Evolutionary conservation across 164 flowering plant species (phyloP).

Genomic region (Echeveria elegans): DNA sequence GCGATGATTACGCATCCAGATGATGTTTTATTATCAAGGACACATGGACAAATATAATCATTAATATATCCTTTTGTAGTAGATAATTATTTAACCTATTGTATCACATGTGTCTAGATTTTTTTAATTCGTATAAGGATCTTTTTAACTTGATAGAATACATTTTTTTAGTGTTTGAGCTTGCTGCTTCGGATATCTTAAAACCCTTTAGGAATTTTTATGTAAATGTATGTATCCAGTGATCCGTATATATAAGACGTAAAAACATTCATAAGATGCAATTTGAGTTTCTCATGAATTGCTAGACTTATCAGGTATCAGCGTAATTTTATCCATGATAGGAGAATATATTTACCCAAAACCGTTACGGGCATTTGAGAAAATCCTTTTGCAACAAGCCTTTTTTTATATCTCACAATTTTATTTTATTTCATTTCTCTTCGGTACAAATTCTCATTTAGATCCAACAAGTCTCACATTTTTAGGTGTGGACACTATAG

Average conservation of each 20-base stretch:
- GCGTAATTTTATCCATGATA: too few relatives aligned
- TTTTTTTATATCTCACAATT: too few relatives aligned
- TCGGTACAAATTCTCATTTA: too few relatives aligned
- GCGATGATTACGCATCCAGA: too few relatives aligned
- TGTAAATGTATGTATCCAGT: not conserved
- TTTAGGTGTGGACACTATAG: too few relatives aligned
- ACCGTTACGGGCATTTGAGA: too few relatives aligned
- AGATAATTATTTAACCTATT: not conserved
- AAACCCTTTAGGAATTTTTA: not conserved
- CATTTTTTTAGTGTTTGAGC: not conserved
- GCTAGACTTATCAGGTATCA: not conserved
- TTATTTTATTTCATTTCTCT: too few relatives aligned
- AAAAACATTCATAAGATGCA: not conserved
- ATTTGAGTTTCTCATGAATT: not conserved
- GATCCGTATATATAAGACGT: not conserved
- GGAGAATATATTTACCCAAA: too few relatives aligned
- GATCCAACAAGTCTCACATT: too few relatives aligned
- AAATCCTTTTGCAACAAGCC: too few relatives aligned
- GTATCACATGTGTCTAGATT: not conserved
- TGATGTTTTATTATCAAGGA: not conserved
- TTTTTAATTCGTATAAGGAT: not conserved
- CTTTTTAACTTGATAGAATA: constrained; percentile 1
- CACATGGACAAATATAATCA: not conserved
- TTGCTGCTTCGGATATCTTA: not conserved
- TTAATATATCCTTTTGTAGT: not conserved